These are phyloP conservation scores for Linum lewisii DNA, from an alignment of 345 rosid species.

Conservation along the genomic window DNA sequence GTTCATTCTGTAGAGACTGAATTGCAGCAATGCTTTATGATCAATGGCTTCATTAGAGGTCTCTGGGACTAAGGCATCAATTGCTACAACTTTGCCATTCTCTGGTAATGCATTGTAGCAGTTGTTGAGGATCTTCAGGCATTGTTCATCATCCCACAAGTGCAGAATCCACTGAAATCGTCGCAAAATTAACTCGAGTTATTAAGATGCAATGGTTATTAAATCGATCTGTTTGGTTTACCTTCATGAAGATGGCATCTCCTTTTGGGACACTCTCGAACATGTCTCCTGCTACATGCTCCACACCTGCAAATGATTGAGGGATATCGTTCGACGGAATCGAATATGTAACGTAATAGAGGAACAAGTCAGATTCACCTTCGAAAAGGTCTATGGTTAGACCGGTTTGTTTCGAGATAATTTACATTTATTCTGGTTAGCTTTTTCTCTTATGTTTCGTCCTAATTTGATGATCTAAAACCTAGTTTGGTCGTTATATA, in stretches of 20 bases:
- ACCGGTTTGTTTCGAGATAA: too few relatives aligned
- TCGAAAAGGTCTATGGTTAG: too few relatives aligned
- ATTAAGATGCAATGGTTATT: not conserved
- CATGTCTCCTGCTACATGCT: conserved; percentile 25
- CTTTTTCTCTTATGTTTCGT: too few relatives aligned
- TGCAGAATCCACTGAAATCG: not conserved
- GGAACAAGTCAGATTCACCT: too few relatives aligned
- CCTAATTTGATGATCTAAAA: too few relatives aligned
- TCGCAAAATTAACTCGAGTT: not conserved
- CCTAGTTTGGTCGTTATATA: too few relatives aligned
- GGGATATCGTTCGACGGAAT: not conserved
- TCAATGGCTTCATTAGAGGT: conserved; percentile 1
- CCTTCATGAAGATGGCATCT: conserved; percentile 28
- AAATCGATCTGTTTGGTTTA: not conserved
- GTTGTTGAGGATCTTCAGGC: conserved; percentile 16
- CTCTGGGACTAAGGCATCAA: conserved; percentile 21
- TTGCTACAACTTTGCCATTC: conserved; percentile 16
- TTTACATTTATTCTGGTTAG: too few relatives aligned
- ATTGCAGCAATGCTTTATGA: not conserved
- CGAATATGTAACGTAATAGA: too few relatives aligned
- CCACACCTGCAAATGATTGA: conserved; percentile 16
- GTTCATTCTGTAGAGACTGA: conserved; percentile 13
- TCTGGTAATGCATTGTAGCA: conserved; percentile 12
- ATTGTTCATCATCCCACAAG: conserved; percentile 19
- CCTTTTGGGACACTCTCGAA: conserved; percentile 16